These are phyloP conservation scores for Trichosporon sp. DNA, from an alignment of 1,284 basidiomycete genomes.

Conservation along the genomic window DNA sequence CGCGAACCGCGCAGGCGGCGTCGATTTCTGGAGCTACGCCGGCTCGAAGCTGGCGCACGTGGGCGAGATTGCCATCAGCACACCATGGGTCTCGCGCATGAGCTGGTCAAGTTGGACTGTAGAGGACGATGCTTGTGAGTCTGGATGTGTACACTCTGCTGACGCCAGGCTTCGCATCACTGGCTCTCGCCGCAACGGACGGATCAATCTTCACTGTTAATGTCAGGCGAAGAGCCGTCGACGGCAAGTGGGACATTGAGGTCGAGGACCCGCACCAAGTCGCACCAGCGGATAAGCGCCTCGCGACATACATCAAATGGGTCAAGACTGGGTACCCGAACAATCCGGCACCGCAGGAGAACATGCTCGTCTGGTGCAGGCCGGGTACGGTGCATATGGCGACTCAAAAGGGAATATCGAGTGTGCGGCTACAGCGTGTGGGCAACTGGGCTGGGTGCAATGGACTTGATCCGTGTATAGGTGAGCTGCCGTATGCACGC, in stretches of 20 bases:
- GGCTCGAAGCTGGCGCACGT: neutral
- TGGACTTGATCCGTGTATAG: slow-evolving; percentile 27
- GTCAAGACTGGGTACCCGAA: slow-evolving; percentile 8
- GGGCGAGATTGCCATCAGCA: neutral
- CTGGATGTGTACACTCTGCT: neutral
- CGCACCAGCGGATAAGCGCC: slow-evolving; percentile 21
- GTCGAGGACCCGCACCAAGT: slow-evolving; percentile 5
- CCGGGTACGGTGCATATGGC: slow-evolving; percentile 32
- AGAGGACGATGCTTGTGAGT: slow-evolving; percentile 22
- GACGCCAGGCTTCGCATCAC: slow-evolving; percentile 21
- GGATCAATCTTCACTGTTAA: slow-evolving; percentile 20
- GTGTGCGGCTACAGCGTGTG: slow-evolving; percentile 23
- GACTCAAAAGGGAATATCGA: neutral
- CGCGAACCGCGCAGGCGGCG: slow-evolving; percentile 26
- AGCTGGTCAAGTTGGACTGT: slow-evolving; percentile 31
- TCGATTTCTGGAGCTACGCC: slow-evolving; percentile 32
- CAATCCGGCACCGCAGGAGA: slow-evolving; percentile 16
- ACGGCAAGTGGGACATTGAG: slow-evolving; percentile 11
- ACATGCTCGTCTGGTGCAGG: slow-evolving; percentile 36
- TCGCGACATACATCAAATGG: slow-evolving; percentile 32
- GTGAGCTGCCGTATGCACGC: slow-evolving; percentile 17
- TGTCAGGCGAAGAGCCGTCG: slow-evolving; percentile 6
- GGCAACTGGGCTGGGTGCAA: slow-evolving; percentile 44
- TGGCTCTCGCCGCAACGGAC: slow-evolving; percentile 29
- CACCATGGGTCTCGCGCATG: slow-evolving; percentile 9